Percentiles rank a stretch among this genome's conserved stretches.
Evolutionary conservation across 148 eudicot species (phyloP).

Genomic region (Rhododendron kiyosumense): DNA sequence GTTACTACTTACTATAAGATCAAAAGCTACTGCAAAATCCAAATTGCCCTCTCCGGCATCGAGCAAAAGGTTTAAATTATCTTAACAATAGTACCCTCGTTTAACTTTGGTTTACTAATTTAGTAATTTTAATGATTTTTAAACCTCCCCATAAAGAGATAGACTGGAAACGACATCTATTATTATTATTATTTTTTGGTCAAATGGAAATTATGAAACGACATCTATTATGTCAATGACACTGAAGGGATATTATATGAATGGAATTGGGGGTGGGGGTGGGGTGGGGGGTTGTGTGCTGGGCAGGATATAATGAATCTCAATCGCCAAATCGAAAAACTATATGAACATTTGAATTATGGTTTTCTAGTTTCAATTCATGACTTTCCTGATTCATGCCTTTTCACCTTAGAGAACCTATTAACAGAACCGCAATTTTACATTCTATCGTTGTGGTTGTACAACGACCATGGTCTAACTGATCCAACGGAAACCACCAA

Average conservation of each 20-base stretch:
- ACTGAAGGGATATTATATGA: background rate
- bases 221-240: background rate
- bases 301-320: too few relatives aligned
- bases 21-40: background rate
- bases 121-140: background rate
- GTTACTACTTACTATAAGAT: background rate
- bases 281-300: too few relatives aligned
- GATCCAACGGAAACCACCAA: background rate
- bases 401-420: background rate
- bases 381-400: background rate
- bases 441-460: background rate
- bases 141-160: background rate
- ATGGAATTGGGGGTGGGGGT: too few relatives aligned
- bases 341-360: background rate
- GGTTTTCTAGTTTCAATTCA: background rate
- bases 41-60: background rate
- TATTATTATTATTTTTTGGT: too few relatives aligned
- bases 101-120: background rate
- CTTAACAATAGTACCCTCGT: background rate
- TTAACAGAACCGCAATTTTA: background rate
- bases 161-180: background rate
- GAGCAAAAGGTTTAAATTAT: background rate
- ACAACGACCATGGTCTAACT: background rate
- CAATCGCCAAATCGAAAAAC: too few relatives aligned
- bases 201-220: too few relatives aligned